phyloP scores from a whole-genome alignment of 2,329 filamentous ascomycete genomes.

The Monosporascus sp. region DNA sequence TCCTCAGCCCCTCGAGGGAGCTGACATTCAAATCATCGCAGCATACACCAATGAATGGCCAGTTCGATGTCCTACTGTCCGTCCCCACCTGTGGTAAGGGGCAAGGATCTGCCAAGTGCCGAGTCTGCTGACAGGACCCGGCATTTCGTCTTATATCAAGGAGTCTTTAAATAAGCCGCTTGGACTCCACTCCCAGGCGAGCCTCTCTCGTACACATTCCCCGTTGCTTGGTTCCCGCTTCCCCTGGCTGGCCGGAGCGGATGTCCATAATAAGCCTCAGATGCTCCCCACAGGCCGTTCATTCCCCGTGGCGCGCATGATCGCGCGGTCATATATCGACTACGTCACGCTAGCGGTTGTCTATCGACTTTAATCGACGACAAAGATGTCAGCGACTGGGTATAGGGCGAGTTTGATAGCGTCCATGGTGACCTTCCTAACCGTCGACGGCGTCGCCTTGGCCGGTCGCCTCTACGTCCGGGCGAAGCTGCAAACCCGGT shows the following conservation, averaged over 20 bases:
- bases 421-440: conserved; percentile 21
- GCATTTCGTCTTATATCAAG: too few species aligned
- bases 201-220: too few species aligned
- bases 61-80: neutral
- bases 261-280: too few species aligned
- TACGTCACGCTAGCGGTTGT: neutral
- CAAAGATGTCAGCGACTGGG: conserved; percentile 1
- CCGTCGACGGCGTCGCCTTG: conserved; percentile 20
- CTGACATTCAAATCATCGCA: too few species aligned
- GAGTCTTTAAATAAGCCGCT: too few species aligned
- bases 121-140: neutral
- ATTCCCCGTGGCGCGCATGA: neutral
- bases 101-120: neutral
- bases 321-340: neutral
- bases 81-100: neutral
- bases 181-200: too few species aligned
- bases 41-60: neutral
- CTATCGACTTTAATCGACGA: neutral
- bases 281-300: too few species aligned
- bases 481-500: conserved; percentile 18
- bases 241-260: too few species aligned
- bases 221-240: too few species aligned
- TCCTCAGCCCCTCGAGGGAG: neutral
- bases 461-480: conserved; percentile 25
- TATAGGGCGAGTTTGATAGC: conserved; percentile 18